Evolutionary conservation across 768 basidiomycete species (phyloP), one percentile per base, ranked within the genome.

Genomic region (Tulasnella sp.): DNA sequence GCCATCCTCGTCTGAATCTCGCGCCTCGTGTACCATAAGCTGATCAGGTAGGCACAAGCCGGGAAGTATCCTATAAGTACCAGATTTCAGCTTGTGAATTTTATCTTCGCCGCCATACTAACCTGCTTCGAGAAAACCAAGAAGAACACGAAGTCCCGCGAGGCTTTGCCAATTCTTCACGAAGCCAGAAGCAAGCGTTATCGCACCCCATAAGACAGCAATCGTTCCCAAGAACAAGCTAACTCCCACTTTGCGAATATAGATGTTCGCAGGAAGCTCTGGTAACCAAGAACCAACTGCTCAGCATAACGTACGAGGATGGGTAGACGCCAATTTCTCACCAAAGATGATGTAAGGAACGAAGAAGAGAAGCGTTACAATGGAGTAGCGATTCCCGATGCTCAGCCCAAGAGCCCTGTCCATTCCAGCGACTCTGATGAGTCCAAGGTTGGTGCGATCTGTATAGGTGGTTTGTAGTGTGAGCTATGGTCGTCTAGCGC

Each of bases 331-430:
- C 31, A 22, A n/a, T 13, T 46, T 33, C 45, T 33, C 34, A 33
- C 45, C 45, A 2, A 48, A 22, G 16, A 48, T 13, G 34, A 48
- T 48, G 16, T 37, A 37, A n/a, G 47, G 37, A 9, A 48, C 47
- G 37, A 48, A 48, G 34, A 48, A 39, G 47, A 39, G 19, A 13
- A 42, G 16, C 2, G 37, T 39, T 12, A 48, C 34, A 15, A 48
- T 20, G 3, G 47, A 37, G 37, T 37, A 48, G 22, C 47, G 13
- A 31, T 48, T 48, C 9, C 34, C 32, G 12, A 48, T 35, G 34
- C 34, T 37, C 13, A 48, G 37, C 2, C 19, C 3, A 10, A 48
- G 25, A 3, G 37, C 47, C 8, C n/a, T 20, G 37, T 48, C 47
- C 32, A 39, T 39, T 12, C 34, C 47, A 5, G 47, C 47, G 16